phyloP scores from a whole-genome alignment of 495 filamentous ascomycete species.

The Aspergillus bridgeri region DNA sequence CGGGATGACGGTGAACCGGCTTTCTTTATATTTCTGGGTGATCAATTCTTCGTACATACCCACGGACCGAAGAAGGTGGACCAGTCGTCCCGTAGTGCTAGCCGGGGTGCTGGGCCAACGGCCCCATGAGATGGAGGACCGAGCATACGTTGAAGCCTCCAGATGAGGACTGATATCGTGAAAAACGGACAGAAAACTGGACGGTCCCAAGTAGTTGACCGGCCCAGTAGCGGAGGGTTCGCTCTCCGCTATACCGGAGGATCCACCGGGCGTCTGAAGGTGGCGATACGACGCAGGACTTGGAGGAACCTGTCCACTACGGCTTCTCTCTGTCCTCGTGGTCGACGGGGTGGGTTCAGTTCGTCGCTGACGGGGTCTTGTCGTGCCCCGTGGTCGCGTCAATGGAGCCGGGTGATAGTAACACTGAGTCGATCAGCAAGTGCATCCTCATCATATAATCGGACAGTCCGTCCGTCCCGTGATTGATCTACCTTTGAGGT shows the following conservation, averaged over 20 bases:
- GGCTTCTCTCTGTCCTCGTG: not conserved
- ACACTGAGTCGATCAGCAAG: slow-evolving; percentile 7
- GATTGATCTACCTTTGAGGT: not conserved
- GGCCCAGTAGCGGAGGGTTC: not conserved
- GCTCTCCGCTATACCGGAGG: not conserved
- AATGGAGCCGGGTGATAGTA: slow-evolving; percentile 27
- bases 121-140: slow-evolving; percentile 5
- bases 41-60: slow-evolving; percentile 11
- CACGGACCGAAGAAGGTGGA: slow-evolving; percentile 17
- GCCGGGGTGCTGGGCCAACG: slow-evolving; percentile 10
- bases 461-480: no score
- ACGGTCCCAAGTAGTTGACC: slow-evolving; percentile 8
- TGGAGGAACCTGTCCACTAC: not conserved
- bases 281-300: not conserved
- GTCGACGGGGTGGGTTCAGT: not conserved
- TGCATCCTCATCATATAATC: no score
- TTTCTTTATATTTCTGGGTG: slow-evolving; percentile 4
- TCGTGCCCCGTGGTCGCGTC: slow-evolving; percentile 11
- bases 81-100: slow-evolving; percentile 18
- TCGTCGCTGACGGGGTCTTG: not conserved
- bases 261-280: not conserved
- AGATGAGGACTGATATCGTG: not conserved
- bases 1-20: slow-evolving; percentile 11
- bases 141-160: not conserved
- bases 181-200: slow-evolving; percentile 17